A percentile compares a stretch with the other conserved stretches of the same genome.
Evolutionary conservation across 495 filamentous ascomycete genomes (phyloP).

Genomic region (Penicillium pulvis): DNA sequence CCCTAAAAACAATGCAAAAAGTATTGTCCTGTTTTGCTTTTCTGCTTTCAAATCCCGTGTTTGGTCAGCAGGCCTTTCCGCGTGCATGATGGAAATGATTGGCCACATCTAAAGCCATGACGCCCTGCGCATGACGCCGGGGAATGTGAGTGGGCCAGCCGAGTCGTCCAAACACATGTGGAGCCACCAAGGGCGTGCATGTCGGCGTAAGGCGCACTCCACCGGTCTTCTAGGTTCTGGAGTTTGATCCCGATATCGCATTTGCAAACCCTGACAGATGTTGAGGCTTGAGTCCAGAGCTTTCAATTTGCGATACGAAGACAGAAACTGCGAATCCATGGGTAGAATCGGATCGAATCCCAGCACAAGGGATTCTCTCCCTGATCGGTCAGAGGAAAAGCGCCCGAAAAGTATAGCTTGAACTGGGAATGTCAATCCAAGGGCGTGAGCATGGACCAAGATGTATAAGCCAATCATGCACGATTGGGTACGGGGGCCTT

Average conservation of each 20-base stretch:
- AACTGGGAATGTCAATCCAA: conserved; percentile 32
- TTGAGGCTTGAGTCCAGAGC: background rate
- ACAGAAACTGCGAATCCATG: background rate
- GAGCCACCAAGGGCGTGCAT: conserved; percentile 32
- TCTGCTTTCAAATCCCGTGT: background rate
- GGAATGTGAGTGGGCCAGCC: conserved; percentile 11
- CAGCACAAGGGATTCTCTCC: background rate
- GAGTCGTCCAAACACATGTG: conserved; percentile 11
- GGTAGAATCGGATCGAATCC: background rate
- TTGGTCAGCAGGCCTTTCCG: conserved; percentile 8
- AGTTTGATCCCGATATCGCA: conserved; percentile 2
- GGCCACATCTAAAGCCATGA: conserved; percentile 14
- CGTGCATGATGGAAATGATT: conserved; percentile 12
- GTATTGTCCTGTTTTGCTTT: too few relatives aligned
- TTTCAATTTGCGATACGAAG: background rate
- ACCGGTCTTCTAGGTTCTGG: conserved; percentile 13
- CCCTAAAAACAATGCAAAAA: too few relatives aligned
- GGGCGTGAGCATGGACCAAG: conserved; percentile 25
- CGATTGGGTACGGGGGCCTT: background rate
- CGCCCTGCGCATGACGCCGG: conserved; percentile 6
- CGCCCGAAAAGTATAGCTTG: background rate
- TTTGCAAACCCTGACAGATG: background rate
- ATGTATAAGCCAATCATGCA: conserved; percentile 1
- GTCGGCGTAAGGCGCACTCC: conserved; percentile 29
- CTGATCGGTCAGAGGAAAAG: background rate